Evolutionary conservation across 805 yeast species (phyloP), one percentile per base, ranked within the genome.

Genomic region (Clavispora fructus): DNA sequence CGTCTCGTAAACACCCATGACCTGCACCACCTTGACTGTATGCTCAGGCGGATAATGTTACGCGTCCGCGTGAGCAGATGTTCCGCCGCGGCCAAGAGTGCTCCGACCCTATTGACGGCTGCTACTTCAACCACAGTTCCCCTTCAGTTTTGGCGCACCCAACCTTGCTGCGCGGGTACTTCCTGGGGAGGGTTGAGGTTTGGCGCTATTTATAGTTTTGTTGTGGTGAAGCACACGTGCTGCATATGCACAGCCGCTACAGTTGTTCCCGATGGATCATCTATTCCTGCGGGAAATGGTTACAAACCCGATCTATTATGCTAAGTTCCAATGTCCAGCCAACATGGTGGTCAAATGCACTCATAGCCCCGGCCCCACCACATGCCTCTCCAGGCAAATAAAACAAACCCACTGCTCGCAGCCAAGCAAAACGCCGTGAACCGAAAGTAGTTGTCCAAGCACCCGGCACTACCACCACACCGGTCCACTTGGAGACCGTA

Each of bases 401-500:
- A 43, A 7, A 66, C 49, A 38, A 65, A 50, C 11, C 57, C 43
- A 6, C 61, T 44, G 50, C 72, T 65, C 9, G 58, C 30, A 1
- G 54, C 32, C 42, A 67, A 52, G 40, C 69, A 59, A 11, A 48
- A 9, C 5, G 59, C 50, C 4, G 71, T 62, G 28, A 63, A 39
- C 7, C 37, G 43, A 45, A 69, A 71, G 53, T 67, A 71, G 7
- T 44, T 43, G 35, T 51, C 19, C 42, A 69, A 55, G 47, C 69
- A 63, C 35, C 49, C 53, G n/a, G 41, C 39, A 13, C 43, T 44
- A 8, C 27, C 30, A 13, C 43, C 55, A 47, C 79, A 68, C 43
- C 64, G 58, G 53, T 87, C 94, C 54, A 77, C 82, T 16, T 79
- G 63, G 23, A 65, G 56, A 1, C 95, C 97, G 61, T 84, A 90